Evolutionary conservation across 768 basidiomycete genomes (phyloP).

Genomic region (Mrakia frigida): DNA sequence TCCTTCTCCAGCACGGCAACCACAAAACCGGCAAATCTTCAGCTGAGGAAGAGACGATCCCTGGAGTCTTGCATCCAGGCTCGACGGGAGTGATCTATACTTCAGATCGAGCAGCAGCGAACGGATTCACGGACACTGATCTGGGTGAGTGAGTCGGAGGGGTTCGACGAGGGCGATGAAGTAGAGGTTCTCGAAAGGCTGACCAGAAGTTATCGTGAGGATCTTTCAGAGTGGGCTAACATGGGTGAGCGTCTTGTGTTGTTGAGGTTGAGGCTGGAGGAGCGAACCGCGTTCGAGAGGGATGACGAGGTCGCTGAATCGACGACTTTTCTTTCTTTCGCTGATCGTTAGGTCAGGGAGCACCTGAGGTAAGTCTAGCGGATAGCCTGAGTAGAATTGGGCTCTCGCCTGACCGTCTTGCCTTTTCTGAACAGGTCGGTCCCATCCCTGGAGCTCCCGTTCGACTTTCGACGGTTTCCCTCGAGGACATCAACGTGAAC

Average conservation of each 20-base stretch:
- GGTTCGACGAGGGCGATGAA: no score
- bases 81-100: constrained; percentile 66
- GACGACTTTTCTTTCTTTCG: background rate
- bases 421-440: constrained; percentile 50
- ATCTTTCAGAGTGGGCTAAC: constrained; percentile 53
- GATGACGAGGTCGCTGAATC: background rate
- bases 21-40: constrained; percentile 5
- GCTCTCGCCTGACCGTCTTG: no score
- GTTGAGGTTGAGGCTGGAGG: constrained; percentile 58
- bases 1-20: constrained; percentile 4
- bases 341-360: constrained; percentile 33
- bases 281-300: constrained; percentile 64
- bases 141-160: no score
- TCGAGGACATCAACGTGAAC: constrained; percentile 50
- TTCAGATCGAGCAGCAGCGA: constrained; percentile 57
- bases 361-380: constrained; percentile 46
- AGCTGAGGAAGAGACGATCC: constrained; percentile 78
- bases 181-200: no score
- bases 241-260: constrained; percentile 51
- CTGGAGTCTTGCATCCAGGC: constrained; percentile 54
- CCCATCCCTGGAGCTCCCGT: constrained; percentile 67
- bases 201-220: no score
- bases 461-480: constrained; percentile 60
- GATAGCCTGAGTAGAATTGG: no score
- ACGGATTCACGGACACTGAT: background rate